phyloP scores from a whole-genome alignment of 2,329 filamentous ascomycete genomes.

The Fusarium sp. region DNA sequence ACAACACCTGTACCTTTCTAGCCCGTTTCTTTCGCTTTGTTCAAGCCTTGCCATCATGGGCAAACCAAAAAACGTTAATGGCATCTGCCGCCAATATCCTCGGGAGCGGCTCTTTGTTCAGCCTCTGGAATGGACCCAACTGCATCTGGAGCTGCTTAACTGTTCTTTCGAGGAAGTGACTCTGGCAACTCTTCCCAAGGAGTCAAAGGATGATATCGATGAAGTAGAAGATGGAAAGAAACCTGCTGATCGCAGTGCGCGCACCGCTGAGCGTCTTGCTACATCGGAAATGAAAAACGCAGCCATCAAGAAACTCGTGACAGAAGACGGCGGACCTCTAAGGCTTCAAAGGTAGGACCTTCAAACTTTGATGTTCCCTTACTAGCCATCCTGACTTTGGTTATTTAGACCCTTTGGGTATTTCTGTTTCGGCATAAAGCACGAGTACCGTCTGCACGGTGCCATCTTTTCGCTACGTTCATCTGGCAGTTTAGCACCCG shows the following conservation, averaged over 20 bases:
- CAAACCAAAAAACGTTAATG: slow-evolving; percentile 22
- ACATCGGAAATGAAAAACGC: slow-evolving; percentile 43
- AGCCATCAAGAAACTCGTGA: slow-evolving; percentile 39
- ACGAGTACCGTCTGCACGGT: slow-evolving; percentile 45
- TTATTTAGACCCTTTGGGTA: slow-evolving; percentile 40
- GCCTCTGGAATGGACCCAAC: slow-evolving; percentile 42
- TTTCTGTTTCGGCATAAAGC: slow-evolving; percentile 42
- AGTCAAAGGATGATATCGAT: fast-evolving
- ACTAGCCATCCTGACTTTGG: not conserved
- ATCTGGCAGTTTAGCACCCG: slow-evolving; percentile 13
- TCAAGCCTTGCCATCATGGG: not conserved
- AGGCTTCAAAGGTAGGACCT: slow-evolving; percentile 37
- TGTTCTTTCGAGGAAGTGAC: slow-evolving; percentile 29
- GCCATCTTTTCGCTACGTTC: slow-evolving; percentile 34
- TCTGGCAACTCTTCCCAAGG: fast-evolving
- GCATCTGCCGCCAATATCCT: slow-evolving; percentile 45
- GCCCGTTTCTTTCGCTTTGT: not conserved
- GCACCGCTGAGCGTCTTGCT: slow-evolving; percentile 40
- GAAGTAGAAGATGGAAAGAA: slow-evolving; percentile 9
- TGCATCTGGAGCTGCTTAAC: slow-evolving; percentile 41
- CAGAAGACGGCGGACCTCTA: slow-evolving; percentile 40
- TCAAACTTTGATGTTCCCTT: fast-evolving
- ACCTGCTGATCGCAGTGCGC: slow-evolving; percentile 21
- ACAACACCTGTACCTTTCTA: too few relatives aligned
- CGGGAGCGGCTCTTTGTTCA: slow-evolving; percentile 47